Conservation (phyloP, 2,329 filamentous ascomycete genomes). For the Fusarium papillatum region DNA sequence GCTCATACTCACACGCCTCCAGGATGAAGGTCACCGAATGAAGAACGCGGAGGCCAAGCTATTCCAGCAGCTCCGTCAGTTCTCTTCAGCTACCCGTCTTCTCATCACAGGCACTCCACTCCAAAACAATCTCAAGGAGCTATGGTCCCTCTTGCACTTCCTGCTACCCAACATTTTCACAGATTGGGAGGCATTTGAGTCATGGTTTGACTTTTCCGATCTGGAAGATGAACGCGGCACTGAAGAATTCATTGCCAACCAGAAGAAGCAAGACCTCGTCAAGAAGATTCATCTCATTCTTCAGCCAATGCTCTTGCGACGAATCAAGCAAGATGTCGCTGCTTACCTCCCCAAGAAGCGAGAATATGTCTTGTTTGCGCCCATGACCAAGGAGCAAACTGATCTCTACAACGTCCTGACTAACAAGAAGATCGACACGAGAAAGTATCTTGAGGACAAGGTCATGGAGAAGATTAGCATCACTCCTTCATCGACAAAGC, state of each 20-base stretch:
- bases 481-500: slow-evolving; percentile 48
- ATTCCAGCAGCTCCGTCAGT: slow-evolving; percentile 89
- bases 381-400: slow-evolving; percentile 90
- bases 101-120: slow-evolving; percentile 95
- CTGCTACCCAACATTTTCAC: slow-evolving; percentile 93
- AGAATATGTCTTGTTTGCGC: slow-evolving; percentile 95
- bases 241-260: slow-evolving; percentile 83
- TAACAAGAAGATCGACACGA: slow-evolving; percentile 70
- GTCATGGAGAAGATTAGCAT: slow-evolving; percentile 73
- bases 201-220: slow-evolving; percentile 97
- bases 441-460: slow-evolving; percentile 87
- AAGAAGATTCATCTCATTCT: slow-evolving; percentile 92
- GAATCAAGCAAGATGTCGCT: slow-evolving; percentile 95
- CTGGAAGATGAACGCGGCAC: slow-evolving; percentile 86
- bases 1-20: slow-evolving; percentile 32
- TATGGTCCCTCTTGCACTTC: slow-evolving; percentile 97
- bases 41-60: slow-evolving; percentile 97
- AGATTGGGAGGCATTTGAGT: slow-evolving; percentile 92
- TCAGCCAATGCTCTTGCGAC: slow-evolving; percentile 89
- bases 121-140: slow-evolving; percentile 94
- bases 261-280: slow-evolving; percentile 66
- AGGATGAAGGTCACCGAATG: slow-evolving; percentile 96
- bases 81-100: slow-evolving; percentile 90
- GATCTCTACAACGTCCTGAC: slow-evolving; percentile 83
- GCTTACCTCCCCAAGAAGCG: slow-evolving; percentile 94